phyloP scores from a whole-genome alignment of 2,329 filamentous ascomycete genomes.

The Phoma herbarum region DNA sequence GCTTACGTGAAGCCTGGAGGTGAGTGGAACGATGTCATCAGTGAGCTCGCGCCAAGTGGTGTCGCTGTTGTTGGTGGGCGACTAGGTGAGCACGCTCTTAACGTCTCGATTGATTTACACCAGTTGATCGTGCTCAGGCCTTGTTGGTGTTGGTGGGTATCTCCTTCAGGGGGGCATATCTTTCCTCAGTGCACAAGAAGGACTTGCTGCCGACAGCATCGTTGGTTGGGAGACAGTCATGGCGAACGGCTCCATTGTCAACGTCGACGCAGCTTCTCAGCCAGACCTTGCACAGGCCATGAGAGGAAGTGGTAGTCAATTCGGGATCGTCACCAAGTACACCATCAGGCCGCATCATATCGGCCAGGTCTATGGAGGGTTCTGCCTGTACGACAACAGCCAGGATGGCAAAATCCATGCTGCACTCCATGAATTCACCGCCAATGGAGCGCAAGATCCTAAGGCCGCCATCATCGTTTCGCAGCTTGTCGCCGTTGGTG shows the following conservation, averaged over 20 bases:
- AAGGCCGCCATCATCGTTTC: constrained; percentile 38
- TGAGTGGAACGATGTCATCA: constrained; percentile 53
- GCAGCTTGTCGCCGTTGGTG: constrained; percentile 21
- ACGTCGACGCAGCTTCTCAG: constrained; percentile 34
- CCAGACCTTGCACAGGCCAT: constrained; percentile 48
- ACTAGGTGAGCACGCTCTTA: constrained; percentile 9
- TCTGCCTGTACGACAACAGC: constrained; percentile 42
- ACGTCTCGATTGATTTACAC: background rate
- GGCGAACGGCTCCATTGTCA: constrained; percentile 41
- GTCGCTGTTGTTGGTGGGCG: constrained; percentile 47
- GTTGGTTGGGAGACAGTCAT: constrained; percentile 45
- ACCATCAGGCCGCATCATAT: constrained; percentile 34
- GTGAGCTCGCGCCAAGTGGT: constrained; percentile 44
- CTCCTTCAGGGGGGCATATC: constrained; percentile 35
- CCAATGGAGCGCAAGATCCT: constrained; percentile 33
- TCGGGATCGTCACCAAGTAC: constrained; percentile 42
- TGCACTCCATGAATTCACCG: constrained; percentile 47
- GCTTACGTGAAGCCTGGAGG: constrained; percentile 53
- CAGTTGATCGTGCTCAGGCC: constrained; percentile 8
- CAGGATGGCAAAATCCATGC: constrained; percentile 43
- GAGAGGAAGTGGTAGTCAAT: constrained; percentile 38
- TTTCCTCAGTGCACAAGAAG: constrained; percentile 37
- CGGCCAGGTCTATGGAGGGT: constrained; percentile 53
- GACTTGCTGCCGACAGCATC: constrained; percentile 45
- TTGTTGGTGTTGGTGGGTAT: constrained; percentile 36